phyloP scores from a whole-genome alignment of 495 filamentous ascomycete genomes.

The Rusavskia elegans region DNA sequence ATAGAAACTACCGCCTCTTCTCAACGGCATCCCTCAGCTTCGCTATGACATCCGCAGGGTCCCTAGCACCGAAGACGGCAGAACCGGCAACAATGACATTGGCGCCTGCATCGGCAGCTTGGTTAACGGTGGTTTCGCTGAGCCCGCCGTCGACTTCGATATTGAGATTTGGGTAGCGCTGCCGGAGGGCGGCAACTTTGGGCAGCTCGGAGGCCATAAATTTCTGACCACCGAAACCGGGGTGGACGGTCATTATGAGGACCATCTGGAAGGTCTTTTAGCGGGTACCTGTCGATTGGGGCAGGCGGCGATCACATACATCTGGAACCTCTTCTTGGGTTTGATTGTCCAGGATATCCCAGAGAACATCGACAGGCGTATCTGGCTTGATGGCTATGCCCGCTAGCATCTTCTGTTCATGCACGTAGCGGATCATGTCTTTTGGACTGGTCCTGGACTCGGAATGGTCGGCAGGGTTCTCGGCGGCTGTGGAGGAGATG shows the following conservation, averaged over 20 bases:
- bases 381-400: conserved; percentile 93
- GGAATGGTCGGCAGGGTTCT: conserved; percentile 50
- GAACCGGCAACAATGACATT: conserved; percentile 98
- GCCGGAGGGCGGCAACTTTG: conserved; percentile 71
- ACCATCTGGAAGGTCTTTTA: conserved; percentile 56
- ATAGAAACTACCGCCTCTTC: conserved; percentile 2
- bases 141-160: conserved; percentile 96
- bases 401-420: conserved; percentile 74
- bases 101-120: conserved; percentile 86
- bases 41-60: conserved; percentile 70
- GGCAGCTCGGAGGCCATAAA: conserved; percentile 94
- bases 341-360: conserved; percentile 62
- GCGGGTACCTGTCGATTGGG: not conserved
- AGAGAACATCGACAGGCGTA: conserved; percentile 78
- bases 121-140: conserved; percentile 75
- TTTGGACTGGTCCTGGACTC: conserved; percentile 56
- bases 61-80: conserved; percentile 84
- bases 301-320: conserved; percentile 37
- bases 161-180: conserved; percentile 76
- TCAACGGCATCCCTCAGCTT: conserved; percentile 69
- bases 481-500: conserved; percentile 63
- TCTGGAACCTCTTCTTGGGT: conserved; percentile 69
- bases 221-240: conserved; percentile 94
- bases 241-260: conserved; percentile 95
- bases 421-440: conserved; percentile 79